Evolutionary conservation across 2,329 filamentous ascomycete genomes (phyloP), one percentile per base, ranked within the genome.

Genomic region (Colletotrichum scovillei): DNA sequence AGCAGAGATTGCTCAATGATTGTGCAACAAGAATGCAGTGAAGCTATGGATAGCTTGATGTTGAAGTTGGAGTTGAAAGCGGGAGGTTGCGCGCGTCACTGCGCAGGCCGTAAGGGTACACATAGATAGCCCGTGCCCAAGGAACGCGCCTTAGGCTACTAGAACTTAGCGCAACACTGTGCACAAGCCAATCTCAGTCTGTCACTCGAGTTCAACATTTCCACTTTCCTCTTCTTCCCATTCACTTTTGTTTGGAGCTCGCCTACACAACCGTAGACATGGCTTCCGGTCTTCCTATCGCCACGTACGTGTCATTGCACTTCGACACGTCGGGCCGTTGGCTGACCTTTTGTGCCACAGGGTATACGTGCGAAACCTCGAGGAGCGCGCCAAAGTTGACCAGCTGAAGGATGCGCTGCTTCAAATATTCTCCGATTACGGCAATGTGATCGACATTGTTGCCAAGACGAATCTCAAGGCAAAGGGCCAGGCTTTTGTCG

Each of bases 401-500:
- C 85, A 90, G 11, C 88, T 98, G 67, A 93, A 92, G 76, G 89
- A 93, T 76, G 90, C 94, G 0, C 88, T 99, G 19, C 86, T 84
- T 26, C 91, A 92, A 75, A 88, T 98, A 79, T 98, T 98, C 85
- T 92, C 92, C 75, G 94, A 97, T 82, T 98, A 97, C 83, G 97
- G 97, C 75, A 92, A 87, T 70, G 91, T 98, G 74, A 85, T 97
- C 77, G 95, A 98, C 75, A 90, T 98, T 64, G 90, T 97, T 73
- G 94, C 94, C 57, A 97, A 97, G 86, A 94, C 91, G 76, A 98
- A 97, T 82, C 84, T 98, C 35, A 95, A 94, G 81, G 94, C 95
- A 56, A 98, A 97, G 82, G 97, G 97, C 14, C 97, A 99, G 84
- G 97, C 97, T 0, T 99, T 99, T 81, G 86, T 99, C 63, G 95